Evolutionary conservation across 306 rosid genomes (phyloP), one percentile per base, ranked within the genome.

Genomic region (Ziziphus jujuba): DNA sequence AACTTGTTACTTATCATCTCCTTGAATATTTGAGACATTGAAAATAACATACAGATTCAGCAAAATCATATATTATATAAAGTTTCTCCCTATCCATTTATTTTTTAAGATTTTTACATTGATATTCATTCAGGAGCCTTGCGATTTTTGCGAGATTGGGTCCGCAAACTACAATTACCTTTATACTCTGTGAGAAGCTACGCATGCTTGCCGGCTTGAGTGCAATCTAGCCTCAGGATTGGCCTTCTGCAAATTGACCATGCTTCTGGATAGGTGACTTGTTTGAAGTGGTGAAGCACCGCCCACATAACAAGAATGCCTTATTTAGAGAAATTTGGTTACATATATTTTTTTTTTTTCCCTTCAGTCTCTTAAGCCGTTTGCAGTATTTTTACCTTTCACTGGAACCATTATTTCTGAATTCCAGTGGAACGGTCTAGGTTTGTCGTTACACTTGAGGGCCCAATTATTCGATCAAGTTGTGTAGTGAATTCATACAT

Each of bases 91-190:
- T 61, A 3, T 11, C 48, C 7, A 23, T 61, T 40, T 38, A 66
- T 7, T 19, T 20, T 60, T 44, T 6, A 47, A 50, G 43, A 16
- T 31, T 10, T 20, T 31, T 31, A 63, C 28, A 15, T 56, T 15
- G 9, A 38, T 33, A 38, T 52, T 67, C 60, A 70, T 71, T 71
- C 89, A 93, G 99, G 88, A 93, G 99, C 58, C 84, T 93, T 50
- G 80, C 96, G 31, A 82, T 85, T 54, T 88, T 88, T 64, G 92
- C 97, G 67, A 84, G 97, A 82, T 74, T 93, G 76, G 97, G 97
- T 60, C 99, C 99, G 10, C 99, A 93, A 81, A 88, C 97, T 66
- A 90, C 92, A 67, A 88, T 90, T 38, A 93, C 96, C 61, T 88
- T 93, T 52, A 50, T 93, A 71, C 76, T 90, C 28, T 88, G 86